A percentile compares a stretch with the other conserved stretches of the same genome.
These are phyloP conservation scores for Exophiala sp. DNA, from an alignment of 2,329 filamentous ascomycete species.

Conservation along the genomic window DNA sequence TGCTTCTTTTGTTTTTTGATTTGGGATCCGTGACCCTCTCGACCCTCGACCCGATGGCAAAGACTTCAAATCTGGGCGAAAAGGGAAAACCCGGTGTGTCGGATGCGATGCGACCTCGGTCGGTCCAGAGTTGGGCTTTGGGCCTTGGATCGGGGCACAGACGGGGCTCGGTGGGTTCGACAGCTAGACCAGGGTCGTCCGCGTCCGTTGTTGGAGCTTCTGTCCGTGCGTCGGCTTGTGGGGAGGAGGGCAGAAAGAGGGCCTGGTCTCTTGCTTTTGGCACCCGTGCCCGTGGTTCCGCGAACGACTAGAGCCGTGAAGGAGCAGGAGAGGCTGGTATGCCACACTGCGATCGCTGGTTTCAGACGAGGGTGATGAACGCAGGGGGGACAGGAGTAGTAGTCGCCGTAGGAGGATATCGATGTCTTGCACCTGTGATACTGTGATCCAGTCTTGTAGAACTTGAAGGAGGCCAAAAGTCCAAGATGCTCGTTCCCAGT, in stretches of 20 bases:
- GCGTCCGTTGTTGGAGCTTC: slow-evolving; percentile 1
- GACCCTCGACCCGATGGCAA: too few relatives aligned
- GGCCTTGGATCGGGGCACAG: slow-evolving; percentile 5
- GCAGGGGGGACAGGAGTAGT: slow-evolving; percentile 13
- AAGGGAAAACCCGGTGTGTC: slow-evolving; percentile 19
- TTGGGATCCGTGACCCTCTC: not conserved
- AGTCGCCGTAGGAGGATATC: not conserved
- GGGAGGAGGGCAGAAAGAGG: slow-evolving; percentile 6
- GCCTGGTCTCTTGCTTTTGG: slow-evolving; percentile 12
- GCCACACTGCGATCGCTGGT: slow-evolving; percentile 9
- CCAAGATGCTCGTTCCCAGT: not conserved
- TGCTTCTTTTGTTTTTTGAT: slow-evolving; percentile 6
- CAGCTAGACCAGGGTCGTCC: slow-evolving; percentile 1
- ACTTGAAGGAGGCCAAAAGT: not conserved
- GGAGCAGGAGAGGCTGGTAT: slow-evolving; percentile 15
- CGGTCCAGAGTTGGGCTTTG: slow-evolving; percentile 3
- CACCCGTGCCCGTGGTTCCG: slow-evolving; percentile 20
- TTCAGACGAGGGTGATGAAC: slow-evolving; percentile 19
- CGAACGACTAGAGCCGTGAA: slow-evolving; percentile 9
- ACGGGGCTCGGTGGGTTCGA: slow-evolving; percentile 1
- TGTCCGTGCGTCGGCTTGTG: slow-evolving; percentile 13
- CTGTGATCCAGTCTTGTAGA: not conserved
- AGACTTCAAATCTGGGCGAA: slow-evolving; percentile 5
- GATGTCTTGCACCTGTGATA: not conserved
- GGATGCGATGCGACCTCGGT: slow-evolving; percentile 22